These are phyloP conservation scores for Medicago arabica DNA, from an alignment of 306 rosid genomes.

Conservation along the genomic window DNA sequence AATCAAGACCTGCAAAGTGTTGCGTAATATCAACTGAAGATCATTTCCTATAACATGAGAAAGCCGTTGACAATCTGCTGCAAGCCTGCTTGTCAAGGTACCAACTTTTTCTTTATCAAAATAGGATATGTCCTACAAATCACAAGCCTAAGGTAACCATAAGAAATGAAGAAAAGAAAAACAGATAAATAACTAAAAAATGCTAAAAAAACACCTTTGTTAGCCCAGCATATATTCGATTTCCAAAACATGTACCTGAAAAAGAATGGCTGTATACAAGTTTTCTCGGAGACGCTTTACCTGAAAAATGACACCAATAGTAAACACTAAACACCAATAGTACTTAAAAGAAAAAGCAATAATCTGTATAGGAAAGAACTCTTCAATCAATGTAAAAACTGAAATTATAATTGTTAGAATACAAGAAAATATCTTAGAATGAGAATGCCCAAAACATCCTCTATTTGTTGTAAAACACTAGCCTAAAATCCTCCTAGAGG, in stretches of 20 bases:
- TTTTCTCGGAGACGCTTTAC: slow-evolving; percentile 65
- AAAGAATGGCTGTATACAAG: slow-evolving; percentile 59
- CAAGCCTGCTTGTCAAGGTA: slow-evolving; percentile 80
- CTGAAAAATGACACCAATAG: slow-evolving; percentile 64
- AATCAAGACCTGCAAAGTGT: slow-evolving; percentile 64
- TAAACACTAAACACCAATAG: too few relatives aligned
- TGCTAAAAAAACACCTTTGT: background rate
- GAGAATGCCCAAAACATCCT: background rate
- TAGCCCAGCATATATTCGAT: slow-evolving; percentile 17
- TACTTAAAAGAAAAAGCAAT: slow-evolving; percentile 4
- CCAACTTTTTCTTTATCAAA: slow-evolving; percentile 79
- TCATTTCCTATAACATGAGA: slow-evolving; percentile 69
- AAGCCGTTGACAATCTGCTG: slow-evolving; percentile 78
- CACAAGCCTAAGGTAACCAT: slow-evolving; percentile 20
- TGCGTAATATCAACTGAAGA: slow-evolving; percentile 66
- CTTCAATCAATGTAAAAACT: too few relatives aligned
- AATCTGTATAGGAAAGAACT: background rate
- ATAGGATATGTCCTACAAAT: slow-evolving; percentile 69
- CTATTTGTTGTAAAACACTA: background rate
- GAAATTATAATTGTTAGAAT: too few relatives aligned
- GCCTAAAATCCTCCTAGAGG: slow-evolving; percentile 17
- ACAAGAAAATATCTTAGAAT: background rate
- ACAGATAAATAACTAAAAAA: slow-evolving; percentile 28
- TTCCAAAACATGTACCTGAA: slow-evolving; percentile 61
- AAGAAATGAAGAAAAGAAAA: slow-evolving; percentile 19